A percentile compares a stretch with the other conserved stretches of the same genome.
Conservation (phyloP, 768 basidiomycete species). For the Albatrellus ellisii region DNA sequence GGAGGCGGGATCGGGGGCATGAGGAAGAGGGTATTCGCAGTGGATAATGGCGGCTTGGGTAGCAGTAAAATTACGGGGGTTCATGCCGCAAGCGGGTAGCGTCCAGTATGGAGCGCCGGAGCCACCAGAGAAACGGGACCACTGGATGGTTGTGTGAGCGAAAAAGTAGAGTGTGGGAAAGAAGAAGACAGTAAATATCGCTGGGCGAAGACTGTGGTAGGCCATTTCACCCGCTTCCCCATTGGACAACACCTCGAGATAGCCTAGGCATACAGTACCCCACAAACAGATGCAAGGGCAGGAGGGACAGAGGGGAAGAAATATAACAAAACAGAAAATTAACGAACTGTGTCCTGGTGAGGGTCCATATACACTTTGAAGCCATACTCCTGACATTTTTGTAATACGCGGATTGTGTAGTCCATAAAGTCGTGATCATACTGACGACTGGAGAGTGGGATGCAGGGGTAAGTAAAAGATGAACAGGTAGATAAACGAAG, state of each 20-base stretch:
- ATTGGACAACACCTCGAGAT: too few species aligned
- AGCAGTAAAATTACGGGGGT: slow-evolving; percentile 73
- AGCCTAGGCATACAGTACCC: too few species aligned
- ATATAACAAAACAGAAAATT: neutral
- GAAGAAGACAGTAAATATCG: too few species aligned
- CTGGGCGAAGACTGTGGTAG: too few species aligned
- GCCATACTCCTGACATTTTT: slow-evolving; percentile 84
- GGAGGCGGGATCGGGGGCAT: slow-evolving; percentile 48
- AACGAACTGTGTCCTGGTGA: slow-evolving; percentile 85
- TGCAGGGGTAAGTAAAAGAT: neutral
- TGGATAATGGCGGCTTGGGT: slow-evolving; percentile 83
- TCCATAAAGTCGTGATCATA: slow-evolving; percentile 91
- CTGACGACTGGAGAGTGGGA: slow-evolving; percentile 41
- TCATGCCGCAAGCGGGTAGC: slow-evolving; percentile 76
- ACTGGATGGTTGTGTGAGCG: slow-evolving; percentile 39
- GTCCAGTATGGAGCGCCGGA: slow-evolving; percentile 96
- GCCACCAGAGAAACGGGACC: slow-evolving; percentile 92
- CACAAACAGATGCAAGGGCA: too few species aligned
- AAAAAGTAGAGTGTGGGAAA: too few species aligned
- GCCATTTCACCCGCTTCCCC: too few species aligned
- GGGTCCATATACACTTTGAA: slow-evolving; percentile 91
- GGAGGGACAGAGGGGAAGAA: too few species aligned
- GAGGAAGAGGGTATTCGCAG: slow-evolving; percentile 67
- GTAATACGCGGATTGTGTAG: slow-evolving; percentile 77
- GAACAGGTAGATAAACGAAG: too few species aligned